Evolutionary conservation across 176 grass and related monocot species (phyloP), one percentile per base, ranked within the genome.

Genomic region (Stipa capillata): DNA sequence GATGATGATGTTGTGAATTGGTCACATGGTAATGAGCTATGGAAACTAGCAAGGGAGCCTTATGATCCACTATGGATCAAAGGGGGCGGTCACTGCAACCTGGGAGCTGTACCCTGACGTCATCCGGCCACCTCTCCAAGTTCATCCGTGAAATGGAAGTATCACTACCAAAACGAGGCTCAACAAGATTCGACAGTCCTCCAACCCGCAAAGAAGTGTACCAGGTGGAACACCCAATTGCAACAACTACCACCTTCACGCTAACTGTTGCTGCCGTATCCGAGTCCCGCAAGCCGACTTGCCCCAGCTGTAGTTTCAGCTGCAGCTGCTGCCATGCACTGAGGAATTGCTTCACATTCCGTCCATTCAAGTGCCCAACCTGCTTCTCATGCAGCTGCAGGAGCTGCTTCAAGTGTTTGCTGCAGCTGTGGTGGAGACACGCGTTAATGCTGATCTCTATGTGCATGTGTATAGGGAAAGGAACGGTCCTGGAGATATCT

Each of bases 51-150:
- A 40, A 87, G 85, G 71, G 97, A 99, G n/a, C 90, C 97, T 3
- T 96, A 96, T 10, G 97, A 99, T 42, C 97, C 97, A 44, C 86
- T 99, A 33, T 99, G 97, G 97, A 93, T 99, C 81, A 99, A 96
- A 84, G 97, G 97, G 50, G 97, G 97, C 0, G 92, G 92, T n/a
- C 97, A 96, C 73, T 99, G 97, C 90, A 99, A 99, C 72, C 92
- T 99, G n/a, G 23, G 97, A 99, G 85, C 78, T 96, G 65, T 99
- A 99, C 66, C 92, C 97, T 0, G 97, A 99, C 72, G 96, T 91
- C 80, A 99, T 96, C 49, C 84, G n/a, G 84, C 24, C 97, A 99
- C 78, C 85, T 99, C 32, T 91, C 85, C 84, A 89, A 83, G 80
- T 99, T 99, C 78, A 84, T 99, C 65, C 65, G 81, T 1, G 92